Percentiles rank a stretch among this genome's conserved stretches.
Conservation (phyloP, 345 rosid genomes). For the Psidium friedrichsthalianum region DNA sequence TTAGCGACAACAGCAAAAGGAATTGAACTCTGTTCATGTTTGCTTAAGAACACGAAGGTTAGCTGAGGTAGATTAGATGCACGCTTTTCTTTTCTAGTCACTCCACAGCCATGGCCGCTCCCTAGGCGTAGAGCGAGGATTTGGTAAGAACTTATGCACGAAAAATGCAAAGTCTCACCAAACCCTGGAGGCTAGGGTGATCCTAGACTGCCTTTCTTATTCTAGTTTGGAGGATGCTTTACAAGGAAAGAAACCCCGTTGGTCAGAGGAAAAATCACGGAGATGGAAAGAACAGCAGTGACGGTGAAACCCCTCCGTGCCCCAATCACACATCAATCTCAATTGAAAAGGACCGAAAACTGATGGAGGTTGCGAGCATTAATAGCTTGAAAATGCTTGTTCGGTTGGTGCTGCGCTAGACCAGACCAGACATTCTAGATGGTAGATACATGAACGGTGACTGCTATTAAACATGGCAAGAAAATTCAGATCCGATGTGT, state of each 20-base stretch:
- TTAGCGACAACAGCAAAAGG: background rate
- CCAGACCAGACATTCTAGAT: background rate
- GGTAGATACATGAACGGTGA: background rate
- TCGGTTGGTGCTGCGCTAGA: background rate
- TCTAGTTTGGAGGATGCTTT: background rate
- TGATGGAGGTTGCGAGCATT: background rate
- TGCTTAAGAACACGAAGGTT: background rate
- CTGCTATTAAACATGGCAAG: background rate
- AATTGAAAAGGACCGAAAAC: background rate
- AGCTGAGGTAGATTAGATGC: background rate
- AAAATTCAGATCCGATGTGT: background rate
- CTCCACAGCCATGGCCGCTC: background rate
- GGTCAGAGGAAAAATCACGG: background rate
- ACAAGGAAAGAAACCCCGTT: conserved; percentile 3
- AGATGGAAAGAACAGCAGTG: background rate
- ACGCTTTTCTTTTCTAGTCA: background rate
- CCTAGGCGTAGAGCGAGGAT: background rate
- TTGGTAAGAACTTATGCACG: background rate
- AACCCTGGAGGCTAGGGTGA: background rate
- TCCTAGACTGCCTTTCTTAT: background rate
- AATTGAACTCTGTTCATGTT: background rate
- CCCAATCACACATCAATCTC: background rate
- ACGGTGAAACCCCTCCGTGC: background rate
- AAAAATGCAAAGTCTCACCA: background rate
- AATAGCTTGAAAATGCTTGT: background rate